Percentiles rank a stretch among this genome's conserved stretches.
phyloP scores from a whole-genome alignment of 768 basidiomycete genomes.

The Coprinellus aureogranulatus region DNA sequence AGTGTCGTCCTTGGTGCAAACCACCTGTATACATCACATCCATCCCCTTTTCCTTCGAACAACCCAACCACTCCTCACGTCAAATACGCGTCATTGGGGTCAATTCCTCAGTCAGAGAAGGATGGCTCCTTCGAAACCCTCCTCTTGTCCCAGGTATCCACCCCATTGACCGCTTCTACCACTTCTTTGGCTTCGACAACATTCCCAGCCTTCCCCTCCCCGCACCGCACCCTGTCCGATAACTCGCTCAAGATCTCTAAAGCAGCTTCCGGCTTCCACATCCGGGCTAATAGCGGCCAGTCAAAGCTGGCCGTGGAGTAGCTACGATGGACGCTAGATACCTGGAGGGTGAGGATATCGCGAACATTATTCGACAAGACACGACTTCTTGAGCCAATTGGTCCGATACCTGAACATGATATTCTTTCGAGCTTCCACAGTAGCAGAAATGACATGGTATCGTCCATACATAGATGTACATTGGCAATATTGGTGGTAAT shows the following conservation, averaged over 20 bases:
- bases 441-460: too few relatives aligned
- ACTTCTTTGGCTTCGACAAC: neutral
- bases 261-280: too few relatives aligned
- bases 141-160: neutral
- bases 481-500: neutral
- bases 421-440: too few relatives aligned
- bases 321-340: too few relatives aligned
- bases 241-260: neutral
- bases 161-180: neutral
- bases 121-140: too few relatives aligned
- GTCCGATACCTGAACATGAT: too few relatives aligned
- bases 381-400: neutral
- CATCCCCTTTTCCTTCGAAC: neutral
- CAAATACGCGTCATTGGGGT: neutral
- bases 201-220: neutral
- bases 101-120: neutral
- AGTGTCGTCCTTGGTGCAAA: conserved; percentile 83
- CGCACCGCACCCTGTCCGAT: neutral
- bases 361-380: neutral
- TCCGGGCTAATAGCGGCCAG: too few relatives aligned
- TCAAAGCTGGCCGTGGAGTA: too few relatives aligned
- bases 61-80: neutral
- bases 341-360: neutral
- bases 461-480: too few relatives aligned
- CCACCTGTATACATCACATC: conserved; percentile 82